These are phyloP conservation scores for Trypanosoma brucei DNA, from an alignment of 208 protist species.

Conservation along the genomic window DNA sequence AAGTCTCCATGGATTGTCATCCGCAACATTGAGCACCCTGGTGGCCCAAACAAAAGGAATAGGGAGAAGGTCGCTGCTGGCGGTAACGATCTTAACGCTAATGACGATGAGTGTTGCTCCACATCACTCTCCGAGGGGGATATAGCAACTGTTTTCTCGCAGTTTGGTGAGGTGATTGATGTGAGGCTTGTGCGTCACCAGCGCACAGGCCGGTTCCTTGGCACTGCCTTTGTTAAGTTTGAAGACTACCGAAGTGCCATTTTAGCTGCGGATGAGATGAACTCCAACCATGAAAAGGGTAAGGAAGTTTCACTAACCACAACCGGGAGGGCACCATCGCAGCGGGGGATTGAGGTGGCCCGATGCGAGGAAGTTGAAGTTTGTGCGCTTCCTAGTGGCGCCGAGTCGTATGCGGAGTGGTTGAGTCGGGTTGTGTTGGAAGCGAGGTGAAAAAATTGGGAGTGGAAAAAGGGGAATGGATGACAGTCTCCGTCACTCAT, in stretches of 20 bases:
- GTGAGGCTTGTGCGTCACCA: constrained; percentile 72
- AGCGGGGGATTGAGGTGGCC: constrained; percentile 62
- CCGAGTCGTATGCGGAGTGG: constrained; percentile 58
- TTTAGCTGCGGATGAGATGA: constrained; percentile 67
- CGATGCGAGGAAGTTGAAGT: constrained; percentile 76
- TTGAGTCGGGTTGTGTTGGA: constrained; percentile 7
- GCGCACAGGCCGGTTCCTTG: constrained; percentile 65
- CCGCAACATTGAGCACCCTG: constrained; percentile 33
- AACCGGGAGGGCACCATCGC: constrained; percentile 5
- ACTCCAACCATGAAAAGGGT: constrained; percentile 62
- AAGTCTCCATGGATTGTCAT: constrained; percentile 72
- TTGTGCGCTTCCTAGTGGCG: constrained; percentile 3
- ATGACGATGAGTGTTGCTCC: no score
- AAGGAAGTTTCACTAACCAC: constrained; percentile 47
- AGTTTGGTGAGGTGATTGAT: constrained; percentile 79
- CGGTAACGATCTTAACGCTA: neutral
- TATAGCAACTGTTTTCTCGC: constrained; percentile 81
- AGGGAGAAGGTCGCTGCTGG: neutral
- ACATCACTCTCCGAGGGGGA: constrained; percentile 71
- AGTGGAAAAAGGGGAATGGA: no score
- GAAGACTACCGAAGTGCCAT: constrained; percentile 69
- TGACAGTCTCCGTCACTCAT: no score
- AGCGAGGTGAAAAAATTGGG: no score
- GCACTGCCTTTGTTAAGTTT: constrained; percentile 79
- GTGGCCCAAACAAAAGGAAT: neutral